These are phyloP conservation scores for Yarrowia sp. DNA, from an alignment of 805 yeast genomes.

Conservation along the genomic window DNA sequence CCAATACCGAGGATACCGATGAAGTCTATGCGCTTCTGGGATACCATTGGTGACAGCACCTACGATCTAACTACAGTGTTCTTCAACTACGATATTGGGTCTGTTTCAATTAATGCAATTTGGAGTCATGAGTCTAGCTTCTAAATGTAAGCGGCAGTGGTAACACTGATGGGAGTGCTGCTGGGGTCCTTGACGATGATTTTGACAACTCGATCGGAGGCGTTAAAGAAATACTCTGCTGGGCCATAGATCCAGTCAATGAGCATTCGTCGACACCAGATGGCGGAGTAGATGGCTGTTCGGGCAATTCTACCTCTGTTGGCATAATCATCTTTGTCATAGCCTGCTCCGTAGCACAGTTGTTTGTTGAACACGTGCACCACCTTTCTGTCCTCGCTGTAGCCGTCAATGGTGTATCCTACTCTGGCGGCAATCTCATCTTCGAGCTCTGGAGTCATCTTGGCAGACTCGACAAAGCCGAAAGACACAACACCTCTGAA, in stretches of 20 bases:
- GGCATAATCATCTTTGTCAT: not conserved
- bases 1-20: too few relatives aligned
- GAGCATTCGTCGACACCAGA: constrained; percentile 18
- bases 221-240: constrained; percentile 16
- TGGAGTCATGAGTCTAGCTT: too few relatives aligned
- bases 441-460: constrained; percentile 5
- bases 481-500: constrained; percentile 48
- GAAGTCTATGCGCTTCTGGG: too few relatives aligned
- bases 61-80: too few relatives aligned
- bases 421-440: constrained; percentile 12
- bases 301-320: not conserved
- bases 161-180: constrained; percentile 4
- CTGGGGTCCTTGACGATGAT: constrained; percentile 14
- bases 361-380: constrained; percentile 24
- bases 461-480: constrained; percentile 42
- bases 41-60: too few relatives aligned
- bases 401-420: not conserved
- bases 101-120: too few relatives aligned
- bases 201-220: constrained; percentile 6
- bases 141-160: constrained; percentile 14
- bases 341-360: constrained; percentile 6
- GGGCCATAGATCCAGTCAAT: constrained; percentile 24
- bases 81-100: not conserved
- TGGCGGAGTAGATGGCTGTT: constrained; percentile 8
- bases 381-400: constrained; percentile 5